phyloP scores from a whole-genome alignment of 139 green algal genomes.

The Diplosphaera chodatii region DNA sequence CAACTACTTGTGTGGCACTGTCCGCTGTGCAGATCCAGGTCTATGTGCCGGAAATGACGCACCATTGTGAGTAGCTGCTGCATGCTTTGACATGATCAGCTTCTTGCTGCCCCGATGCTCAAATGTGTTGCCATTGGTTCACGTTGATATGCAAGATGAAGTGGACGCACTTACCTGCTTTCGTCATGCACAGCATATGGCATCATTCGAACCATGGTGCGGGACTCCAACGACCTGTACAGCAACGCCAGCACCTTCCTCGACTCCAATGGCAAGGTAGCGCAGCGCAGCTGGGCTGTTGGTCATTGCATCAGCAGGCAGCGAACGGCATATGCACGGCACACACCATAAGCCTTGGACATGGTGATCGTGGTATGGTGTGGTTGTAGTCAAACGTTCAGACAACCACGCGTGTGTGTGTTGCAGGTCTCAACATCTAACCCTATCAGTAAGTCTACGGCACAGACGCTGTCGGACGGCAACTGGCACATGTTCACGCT shows the following conservation, averaged over 20 bases:
- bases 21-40: background rate
- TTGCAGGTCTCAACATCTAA: slow-evolving; percentile 23
- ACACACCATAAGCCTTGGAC: no score
- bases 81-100: background rate
- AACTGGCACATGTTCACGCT: slow-evolving; percentile 68
- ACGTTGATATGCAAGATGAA: no score
- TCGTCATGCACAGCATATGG: slow-evolving; percentile 15
- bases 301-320: no score
- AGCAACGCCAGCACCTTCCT: slow-evolving; percentile 19
- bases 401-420: no score
- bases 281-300: no score
- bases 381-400: no score
- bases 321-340: no score
- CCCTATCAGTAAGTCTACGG: background rate
- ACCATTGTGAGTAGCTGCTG: background rate
- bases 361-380: no score
- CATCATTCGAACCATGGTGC: slow-evolving; percentile 35
- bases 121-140: no score
- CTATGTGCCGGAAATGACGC: background rate
- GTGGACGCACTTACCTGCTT: no score
- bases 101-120: no score
- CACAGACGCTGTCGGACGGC: slow-evolving; percentile 29
- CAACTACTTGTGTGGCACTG: background rate
- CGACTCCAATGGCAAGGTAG: slow-evolving; percentile 38
- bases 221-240: slow-evolving; percentile 11